Evolutionary conservation across 306 rosid genomes (phyloP).

Genomic region (Glycine soja): DNA sequence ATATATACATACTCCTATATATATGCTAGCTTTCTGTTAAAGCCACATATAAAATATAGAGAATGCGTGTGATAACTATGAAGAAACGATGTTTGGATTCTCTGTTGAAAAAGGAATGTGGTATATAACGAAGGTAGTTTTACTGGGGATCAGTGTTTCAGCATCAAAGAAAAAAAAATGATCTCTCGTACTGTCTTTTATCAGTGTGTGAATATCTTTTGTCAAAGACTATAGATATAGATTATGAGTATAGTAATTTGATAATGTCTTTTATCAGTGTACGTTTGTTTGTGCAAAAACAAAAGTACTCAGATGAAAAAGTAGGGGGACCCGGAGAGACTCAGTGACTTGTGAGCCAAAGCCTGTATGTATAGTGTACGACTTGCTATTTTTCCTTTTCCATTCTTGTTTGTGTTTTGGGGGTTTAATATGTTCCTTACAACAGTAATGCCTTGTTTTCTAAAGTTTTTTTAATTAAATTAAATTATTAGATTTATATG

Average conservation of each 20-base stretch:
- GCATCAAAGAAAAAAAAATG: constrained; percentile 39
- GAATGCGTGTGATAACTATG: constrained; percentile 33
- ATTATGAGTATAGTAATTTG: constrained; percentile 43
- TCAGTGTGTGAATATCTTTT: constrained; percentile 43
- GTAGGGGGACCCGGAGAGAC: constrained; percentile 49
- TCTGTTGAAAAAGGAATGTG: constrained; percentile 47
- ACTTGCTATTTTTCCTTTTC: constrained; percentile 37
- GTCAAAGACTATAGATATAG: constrained; percentile 36
- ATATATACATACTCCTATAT: background rate
- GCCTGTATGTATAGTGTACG: constrained; percentile 38
- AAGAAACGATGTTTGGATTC: constrained; percentile 48
- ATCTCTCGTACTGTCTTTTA: constrained; percentile 43
- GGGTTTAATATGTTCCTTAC: background rate
- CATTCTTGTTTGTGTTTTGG: constrained; percentile 34
- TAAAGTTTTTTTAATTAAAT: background rate
- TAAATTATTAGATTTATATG: background rate
- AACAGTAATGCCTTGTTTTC: constrained; percentile 14
- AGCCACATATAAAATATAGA: constrained; percentile 20
- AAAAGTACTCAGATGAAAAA: constrained; percentile 41
- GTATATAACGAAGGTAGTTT: constrained; percentile 46
- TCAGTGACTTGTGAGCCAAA: constrained; percentile 45
- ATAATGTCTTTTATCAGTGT: constrained; percentile 43
- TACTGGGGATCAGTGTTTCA: constrained; percentile 49
- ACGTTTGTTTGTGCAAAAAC: constrained; percentile 44
- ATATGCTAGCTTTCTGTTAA: constrained; percentile 18